These are phyloP conservation scores for Westerdykella aurantiaca DNA, from an alignment of 2,329 filamentous ascomycete species.

Conservation along the genomic window DNA sequence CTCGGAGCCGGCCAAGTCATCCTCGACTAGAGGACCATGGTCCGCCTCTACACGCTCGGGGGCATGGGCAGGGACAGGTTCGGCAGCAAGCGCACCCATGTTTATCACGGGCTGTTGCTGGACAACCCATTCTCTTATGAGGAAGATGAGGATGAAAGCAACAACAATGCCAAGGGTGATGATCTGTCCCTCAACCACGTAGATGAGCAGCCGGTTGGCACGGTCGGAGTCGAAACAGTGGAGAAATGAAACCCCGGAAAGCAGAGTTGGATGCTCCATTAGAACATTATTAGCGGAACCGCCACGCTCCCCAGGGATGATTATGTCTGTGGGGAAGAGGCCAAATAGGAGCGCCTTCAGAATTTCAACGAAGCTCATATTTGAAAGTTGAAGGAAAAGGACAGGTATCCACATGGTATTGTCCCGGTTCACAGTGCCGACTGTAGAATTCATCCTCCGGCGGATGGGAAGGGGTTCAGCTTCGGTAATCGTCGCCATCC, in stretches of 20 bases:
- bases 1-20: conserved; percentile 12
- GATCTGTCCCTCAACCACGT: conserved; percentile 84
- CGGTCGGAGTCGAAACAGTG: conserved; percentile 52
- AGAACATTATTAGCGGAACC: background rate
- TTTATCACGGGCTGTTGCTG: conserved; percentile 94
- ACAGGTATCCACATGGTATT: conserved; percentile 7
- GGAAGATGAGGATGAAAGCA: conserved; percentile 91
- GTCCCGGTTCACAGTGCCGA: conserved; percentile 4
- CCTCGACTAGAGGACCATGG: conserved; percentile 17
- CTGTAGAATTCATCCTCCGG: background rate
- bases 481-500: background rate
- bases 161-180: conserved; percentile 89
- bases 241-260: conserved; percentile 56
- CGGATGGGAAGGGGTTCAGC: background rate
- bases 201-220: conserved; percentile 73
- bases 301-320: background rate
- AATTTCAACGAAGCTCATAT: no score
- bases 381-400: background rate
- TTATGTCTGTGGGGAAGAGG: background rate
- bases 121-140: conserved; percentile 96
- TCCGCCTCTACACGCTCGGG: conserved; percentile 4
- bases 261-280: conserved; percentile 31
- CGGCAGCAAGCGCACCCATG: conserved; percentile 49
- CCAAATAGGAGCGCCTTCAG: background rate
- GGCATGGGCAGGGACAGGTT: conserved; percentile 18